Percentiles rank a stretch among this genome's conserved stretches.
These are phyloP conservation scores for Hypoxylon sp. DNA, from an alignment of 2,329 filamentous ascomycete genomes.

Conservation along the genomic window DNA sequence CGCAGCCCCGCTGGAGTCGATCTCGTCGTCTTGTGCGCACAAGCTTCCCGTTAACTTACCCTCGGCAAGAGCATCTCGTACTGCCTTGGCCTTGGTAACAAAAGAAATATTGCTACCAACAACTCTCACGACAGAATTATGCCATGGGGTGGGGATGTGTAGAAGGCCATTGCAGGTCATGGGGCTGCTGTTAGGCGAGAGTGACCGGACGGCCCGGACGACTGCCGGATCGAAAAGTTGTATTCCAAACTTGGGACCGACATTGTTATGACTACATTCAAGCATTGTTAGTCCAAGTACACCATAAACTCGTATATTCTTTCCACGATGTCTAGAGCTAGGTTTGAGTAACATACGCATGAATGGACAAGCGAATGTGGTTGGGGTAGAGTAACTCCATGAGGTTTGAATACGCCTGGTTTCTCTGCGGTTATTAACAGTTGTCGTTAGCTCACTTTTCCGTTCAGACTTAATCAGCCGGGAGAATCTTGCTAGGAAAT, in stretches of 20 bases:
- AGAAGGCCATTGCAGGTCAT: conserved; percentile 44
- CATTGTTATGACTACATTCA: conserved; percentile 55
- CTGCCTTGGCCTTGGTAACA: conserved; percentile 44
- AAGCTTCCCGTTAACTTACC: conserved; percentile 39
- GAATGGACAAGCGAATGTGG: conserved; percentile 63
- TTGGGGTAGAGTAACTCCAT: conserved; percentile 62
- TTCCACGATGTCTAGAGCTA: not conserved
- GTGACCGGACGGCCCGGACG: conserved; percentile 48
- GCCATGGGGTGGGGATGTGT: conserved; percentile 60
- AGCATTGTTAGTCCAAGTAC: conserved; percentile 16
- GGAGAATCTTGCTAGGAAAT: not conserved
- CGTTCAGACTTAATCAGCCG: not conserved
- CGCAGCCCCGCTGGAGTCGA: conserved; percentile 9
- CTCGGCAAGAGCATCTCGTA: conserved; percentile 33
- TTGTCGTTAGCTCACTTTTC: conserved; percentile 17
- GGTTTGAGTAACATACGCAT: conserved; percentile 52
- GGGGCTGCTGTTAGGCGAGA: conserved; percentile 25
- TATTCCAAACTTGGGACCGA: conserved; percentile 60
- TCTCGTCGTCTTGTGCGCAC: conserved; percentile 2
- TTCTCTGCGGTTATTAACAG: conserved; percentile 50
- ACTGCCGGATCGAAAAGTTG: conserved; percentile 55
- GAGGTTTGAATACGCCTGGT: conserved; percentile 64
- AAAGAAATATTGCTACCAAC: conserved; percentile 34
- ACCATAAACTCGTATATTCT: not conserved
- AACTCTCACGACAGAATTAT: conserved; percentile 57